Base-by-base conservation (phyloP, 768 basidiomycete species). In the Glaciozyma martinii region DNA sequence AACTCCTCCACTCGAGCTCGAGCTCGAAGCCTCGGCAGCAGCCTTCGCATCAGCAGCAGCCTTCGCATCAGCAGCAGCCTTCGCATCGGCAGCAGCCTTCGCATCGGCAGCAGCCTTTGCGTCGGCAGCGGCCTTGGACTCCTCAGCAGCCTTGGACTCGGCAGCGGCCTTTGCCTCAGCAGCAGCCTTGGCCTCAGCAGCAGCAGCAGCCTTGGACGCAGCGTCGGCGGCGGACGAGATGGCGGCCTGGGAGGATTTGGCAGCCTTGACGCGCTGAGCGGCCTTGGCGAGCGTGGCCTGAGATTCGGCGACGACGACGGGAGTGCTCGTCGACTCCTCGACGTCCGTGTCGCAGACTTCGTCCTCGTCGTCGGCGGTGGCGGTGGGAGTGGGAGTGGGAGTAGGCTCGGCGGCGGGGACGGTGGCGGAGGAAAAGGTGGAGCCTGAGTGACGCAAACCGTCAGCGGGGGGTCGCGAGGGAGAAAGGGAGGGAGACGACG, bases 191-290 rank as follows among this genome's bases (percentile, higher is more conserved):
- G 33, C 8, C 5, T 19, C 15, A 7, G 30, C 52, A 53, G 52
- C 27, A 47, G n/a, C n/a, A 21, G 54, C 32, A 40, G 37, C 37
- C 37, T 40, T 40, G 29, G 27, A 30, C 37, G 30, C 32, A 30
- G 54, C 33, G 23, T 37, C 32, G 32, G 54, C 54, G 32, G 54
- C 54, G 54, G n/a, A n/a, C n/a, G n/a, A n/a, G n/a, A n/a, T n/a
- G n/a, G 54, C 54, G 50, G 27, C n/a, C 27, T 12, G 27, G 27
- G 50, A 52, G 27, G n/a, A 4, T 30, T 52, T 52, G 27, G 50
- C 25, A 12, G 50, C 50, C 15, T 40, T 40, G 37, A 40, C 37
- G 37, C 37, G 50, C 23, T n/a, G 23, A 27, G 25, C n/a, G 23
- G 19, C 25, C 27, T 18, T 29, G 19, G 7, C 15, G 50, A 52